These are phyloP conservation scores for Phaffia rhodozyma DNA, from an alignment of 1,284 basidiomycete genomes.

Conservation along the genomic window DNA sequence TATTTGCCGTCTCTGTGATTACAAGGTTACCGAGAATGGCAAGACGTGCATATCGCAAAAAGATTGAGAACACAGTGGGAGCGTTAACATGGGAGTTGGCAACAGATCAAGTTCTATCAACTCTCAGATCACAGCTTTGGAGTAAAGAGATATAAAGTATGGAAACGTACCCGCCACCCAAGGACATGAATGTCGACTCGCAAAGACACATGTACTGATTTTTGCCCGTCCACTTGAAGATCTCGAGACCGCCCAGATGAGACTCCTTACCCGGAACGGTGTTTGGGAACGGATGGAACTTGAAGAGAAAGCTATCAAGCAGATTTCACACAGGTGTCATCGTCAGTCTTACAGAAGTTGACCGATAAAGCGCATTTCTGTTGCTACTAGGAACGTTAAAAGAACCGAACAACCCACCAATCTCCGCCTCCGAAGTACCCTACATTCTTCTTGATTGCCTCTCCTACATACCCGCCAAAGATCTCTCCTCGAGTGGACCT, in stretches of 20 bases:
- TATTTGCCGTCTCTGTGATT: constrained; percentile 61
- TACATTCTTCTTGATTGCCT: constrained; percentile 28
- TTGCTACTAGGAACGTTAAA: background rate
- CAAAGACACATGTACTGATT: constrained; percentile 87
- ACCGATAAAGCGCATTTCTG: background rate
- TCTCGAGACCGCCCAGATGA: constrained; percentile 40
- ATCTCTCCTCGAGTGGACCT: constrained; percentile 49
- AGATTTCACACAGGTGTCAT: background rate
- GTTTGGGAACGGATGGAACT: constrained; percentile 26
- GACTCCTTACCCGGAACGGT: constrained; percentile 20
- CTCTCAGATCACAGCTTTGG: too few relatives aligned
- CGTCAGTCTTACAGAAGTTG: background rate
- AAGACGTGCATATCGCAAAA: background rate
- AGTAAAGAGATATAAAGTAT: constrained; percentile 15
- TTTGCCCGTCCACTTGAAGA: constrained; percentile 76
- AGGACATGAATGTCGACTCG: constrained; percentile 64
- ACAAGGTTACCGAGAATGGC: background rate
- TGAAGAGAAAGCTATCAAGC: constrained; percentile 60
- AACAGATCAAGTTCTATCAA: too few relatives aligned
- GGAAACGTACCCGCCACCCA: constrained; percentile 70
- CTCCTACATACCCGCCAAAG: constrained; percentile 73
- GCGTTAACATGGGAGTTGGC: too few relatives aligned
- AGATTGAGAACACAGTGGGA: background rate
- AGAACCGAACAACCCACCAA: constrained; percentile 46
- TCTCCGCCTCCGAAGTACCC: constrained; percentile 73